Conservation (phyloP, 768 basidiomycete genomes). For the Kwoniella mangroviensis region DNA sequence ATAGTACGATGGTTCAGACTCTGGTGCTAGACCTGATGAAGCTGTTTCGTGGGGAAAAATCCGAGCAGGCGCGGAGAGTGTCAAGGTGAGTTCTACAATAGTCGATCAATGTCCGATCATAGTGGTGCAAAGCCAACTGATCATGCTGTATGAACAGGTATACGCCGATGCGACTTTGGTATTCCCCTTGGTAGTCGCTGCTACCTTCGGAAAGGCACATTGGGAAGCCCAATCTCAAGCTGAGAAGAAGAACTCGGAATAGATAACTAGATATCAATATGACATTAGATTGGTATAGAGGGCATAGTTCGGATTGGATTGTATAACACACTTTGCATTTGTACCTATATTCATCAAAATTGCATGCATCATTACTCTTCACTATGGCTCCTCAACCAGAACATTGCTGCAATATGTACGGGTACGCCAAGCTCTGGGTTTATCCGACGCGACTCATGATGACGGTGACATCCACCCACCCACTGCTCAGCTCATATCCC, state of each 20-base stretch:
- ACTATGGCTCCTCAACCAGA: neutral
- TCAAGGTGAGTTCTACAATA: constrained; percentile 53
- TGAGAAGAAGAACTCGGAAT: constrained; percentile 2
- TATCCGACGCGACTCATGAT: neutral
- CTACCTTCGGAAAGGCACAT: constrained; percentile 75
- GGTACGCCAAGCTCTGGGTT: neutral
- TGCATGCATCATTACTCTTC: constrained; percentile 1
- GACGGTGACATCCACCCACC: neutral
- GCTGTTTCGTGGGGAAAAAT: constrained; percentile 99
- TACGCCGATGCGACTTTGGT: constrained; percentile 97
- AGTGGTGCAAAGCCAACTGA: neutral
- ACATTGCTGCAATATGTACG: neutral
- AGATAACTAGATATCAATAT: neutral
- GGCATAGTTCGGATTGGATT: neutral
- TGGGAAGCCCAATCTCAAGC: constrained; percentile 53
- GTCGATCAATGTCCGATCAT: neutral
- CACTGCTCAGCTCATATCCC: neutral
- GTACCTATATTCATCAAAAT: neutral
- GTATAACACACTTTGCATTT: neutral
- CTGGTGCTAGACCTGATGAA: constrained; percentile 94
- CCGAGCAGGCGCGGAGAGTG: constrained; percentile 66
- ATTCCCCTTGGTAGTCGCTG: constrained; percentile 92
- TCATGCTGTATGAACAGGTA: constrained; percentile 62
- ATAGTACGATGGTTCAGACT: constrained; percentile 92
- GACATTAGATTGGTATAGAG: neutral